phyloP scores from a whole-genome alignment of 1,284 basidiomycete genomes.

The Rhizopogon parksii region DNA sequence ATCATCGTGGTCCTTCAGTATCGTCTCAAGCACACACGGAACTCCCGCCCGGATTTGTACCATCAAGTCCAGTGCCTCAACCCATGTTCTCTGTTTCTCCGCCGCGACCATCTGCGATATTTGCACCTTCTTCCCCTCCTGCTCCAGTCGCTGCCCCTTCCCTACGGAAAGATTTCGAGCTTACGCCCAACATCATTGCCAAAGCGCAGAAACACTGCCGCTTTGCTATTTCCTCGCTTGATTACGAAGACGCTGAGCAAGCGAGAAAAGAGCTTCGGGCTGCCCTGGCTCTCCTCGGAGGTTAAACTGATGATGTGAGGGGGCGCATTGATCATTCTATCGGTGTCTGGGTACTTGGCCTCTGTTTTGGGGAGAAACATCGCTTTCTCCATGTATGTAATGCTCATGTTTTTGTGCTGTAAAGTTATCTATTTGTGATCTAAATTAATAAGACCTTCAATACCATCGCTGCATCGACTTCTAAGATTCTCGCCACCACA shows the following conservation, averaged over 20 bases:
- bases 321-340: background rate
- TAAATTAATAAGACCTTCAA: background rate
- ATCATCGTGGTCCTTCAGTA: background rate
- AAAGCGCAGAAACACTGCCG: slow-evolving; percentile 84
- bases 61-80: background rate
- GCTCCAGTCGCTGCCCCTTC: slow-evolving; percentile 17
- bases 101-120: slow-evolving; percentile 14
- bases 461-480: too few relatives aligned
- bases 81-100: slow-evolving; percentile 13
- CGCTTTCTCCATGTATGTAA: background rate
- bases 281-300: slow-evolving; percentile 68
- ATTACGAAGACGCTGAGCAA: slow-evolving; percentile 86
- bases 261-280: slow-evolving; percentile 73
- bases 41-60: slow-evolving; percentile 2
- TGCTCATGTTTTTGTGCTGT: background rate
- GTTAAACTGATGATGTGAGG: slow-evolving; percentile 4
- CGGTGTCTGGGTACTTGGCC: background rate
- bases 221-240: slow-evolving; percentile 86
- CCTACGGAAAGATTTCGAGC: slow-evolving; percentile 35
- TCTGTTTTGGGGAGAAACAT: background rate
- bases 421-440: background rate
- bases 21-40: background rate
- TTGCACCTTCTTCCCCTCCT: slow-evolving; percentile 10
- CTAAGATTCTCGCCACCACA: too few relatives aligned
- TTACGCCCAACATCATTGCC: slow-evolving; percentile 59